Evolutionary conservation across 2,329 filamentous ascomycete species (phyloP), one percentile per base, ranked within the genome.

Genomic region (Exophiala viscosa): DNA sequence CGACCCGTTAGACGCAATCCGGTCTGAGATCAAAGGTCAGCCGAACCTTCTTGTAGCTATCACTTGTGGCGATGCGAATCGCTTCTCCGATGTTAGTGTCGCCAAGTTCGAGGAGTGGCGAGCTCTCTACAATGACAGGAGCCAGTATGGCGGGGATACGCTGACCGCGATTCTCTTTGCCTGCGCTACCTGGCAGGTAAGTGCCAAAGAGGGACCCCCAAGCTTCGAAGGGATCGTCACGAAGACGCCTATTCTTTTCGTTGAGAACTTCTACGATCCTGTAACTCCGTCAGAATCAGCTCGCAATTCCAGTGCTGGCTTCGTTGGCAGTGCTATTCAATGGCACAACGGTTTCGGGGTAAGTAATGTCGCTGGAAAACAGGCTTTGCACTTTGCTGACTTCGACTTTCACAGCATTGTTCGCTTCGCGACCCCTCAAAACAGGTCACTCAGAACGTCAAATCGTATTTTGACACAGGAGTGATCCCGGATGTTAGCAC

Each of bases 251-350:
- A 42, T 64, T n/a, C 57, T 66, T 11, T 52, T 65, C 32, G 48
- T 64, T 14, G 61, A 62, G 3, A 65, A 61, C 33, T 58, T 57
- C 2, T 58, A 54, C 17, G 64, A 66, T 34, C 58, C 54, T 2
- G 54, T 60, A 4, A 66, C 63, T 2, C 61, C 64, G 11, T 46
- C 65, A 2, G 40, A 35, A 1, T 63, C 62, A 2, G 65, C 64
- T 2, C 40, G 53, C 8, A 65, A 66, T 40, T 52, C 59, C 34
- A 64, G 63, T 42, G 33, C 58, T 5, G 56, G 55, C 1, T 62
- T 63, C 32, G 53, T 60, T n/a, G 60, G 52, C 8, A 66, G 63
- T 42, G 65, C 60, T 2, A 62, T 78, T 6, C 64, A 79, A 3
- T 60, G 71, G 20, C 71, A 73, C 54, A 58, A 3, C 45, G 65